Evolutionary conservation across 495 filamentous ascomycete species (phyloP).

Genomic region (Corynascus novoguineensis): DNA sequence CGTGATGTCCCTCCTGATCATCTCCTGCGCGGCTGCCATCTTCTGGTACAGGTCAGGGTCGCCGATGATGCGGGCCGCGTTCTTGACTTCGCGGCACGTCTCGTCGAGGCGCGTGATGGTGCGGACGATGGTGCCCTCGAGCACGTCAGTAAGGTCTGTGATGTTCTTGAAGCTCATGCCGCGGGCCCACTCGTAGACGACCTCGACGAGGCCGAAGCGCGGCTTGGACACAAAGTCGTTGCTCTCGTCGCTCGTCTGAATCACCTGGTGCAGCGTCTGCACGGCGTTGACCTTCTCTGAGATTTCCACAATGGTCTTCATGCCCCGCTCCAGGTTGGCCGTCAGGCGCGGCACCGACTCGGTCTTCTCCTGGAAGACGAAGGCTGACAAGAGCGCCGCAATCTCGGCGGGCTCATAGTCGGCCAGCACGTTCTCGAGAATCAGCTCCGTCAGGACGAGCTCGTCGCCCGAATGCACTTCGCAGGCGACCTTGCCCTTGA

Average conservation of each 20-base stretch:
- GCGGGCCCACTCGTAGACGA: constrained; percentile 96
- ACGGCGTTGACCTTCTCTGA: constrained; percentile 84
- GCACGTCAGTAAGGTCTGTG: constrained; percentile 90
- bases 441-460: constrained; percentile 91
- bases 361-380: constrained; percentile 99
- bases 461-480: constrained; percentile 98
- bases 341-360: constrained; percentile 79
- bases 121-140: constrained; percentile 93
- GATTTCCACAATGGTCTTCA: constrained; percentile 77
- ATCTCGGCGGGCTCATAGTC: constrained; percentile 96
- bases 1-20: constrained; percentile 94
- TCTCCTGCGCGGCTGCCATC: constrained; percentile 93
- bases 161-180: constrained; percentile 99
- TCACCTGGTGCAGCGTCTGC: constrained; percentile 84
- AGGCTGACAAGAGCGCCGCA: constrained; percentile 84
- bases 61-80: constrained; percentile 92
- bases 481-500: constrained; percentile 97
- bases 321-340: constrained; percentile 73
- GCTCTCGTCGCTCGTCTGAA: constrained; percentile 77
- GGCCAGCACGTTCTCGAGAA: constrained; percentile 92
- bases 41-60: constrained; percentile 89
- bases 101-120: constrained; percentile 91
- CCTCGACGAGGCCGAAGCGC: constrained; percentile 89
- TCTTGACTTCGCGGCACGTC: constrained; percentile 95
- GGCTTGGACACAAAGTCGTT: constrained; percentile 86